These are phyloP conservation scores for Astrothelium macrocarpum DNA, from an alignment of 495 filamentous ascomycete species.

Conservation along the genomic window DNA sequence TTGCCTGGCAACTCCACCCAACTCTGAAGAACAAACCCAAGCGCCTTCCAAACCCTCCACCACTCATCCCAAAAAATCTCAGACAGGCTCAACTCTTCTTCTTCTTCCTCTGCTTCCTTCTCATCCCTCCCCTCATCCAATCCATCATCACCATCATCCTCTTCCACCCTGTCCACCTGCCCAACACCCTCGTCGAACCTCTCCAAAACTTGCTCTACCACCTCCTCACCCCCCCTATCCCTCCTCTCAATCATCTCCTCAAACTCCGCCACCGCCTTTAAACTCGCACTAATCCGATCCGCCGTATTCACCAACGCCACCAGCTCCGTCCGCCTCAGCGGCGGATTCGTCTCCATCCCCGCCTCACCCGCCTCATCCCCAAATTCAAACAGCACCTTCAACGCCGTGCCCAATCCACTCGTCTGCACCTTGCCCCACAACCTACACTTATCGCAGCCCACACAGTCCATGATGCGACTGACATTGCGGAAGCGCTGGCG, in stretches of 20 bases:
- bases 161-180: conserved; percentile 44
- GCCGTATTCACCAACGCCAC: conserved; percentile 93
- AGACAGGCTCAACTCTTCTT: background rate
- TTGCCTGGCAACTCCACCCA: conserved; percentile 61
- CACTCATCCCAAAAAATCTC: conserved; percentile 7
- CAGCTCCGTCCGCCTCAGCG: conserved; percentile 76
- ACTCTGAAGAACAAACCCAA: conserved; percentile 53
- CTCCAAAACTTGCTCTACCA: conserved; percentile 55
- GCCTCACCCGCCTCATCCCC: conserved; percentile 56
- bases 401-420: conserved; percentile 83
- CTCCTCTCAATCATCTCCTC: conserved; percentile 54
- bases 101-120: background rate
- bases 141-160: conserved; percentile 24
- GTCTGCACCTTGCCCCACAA: conserved; percentile 98
- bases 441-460: conserved; percentile 96
- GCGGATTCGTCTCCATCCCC: conserved; percentile 56
- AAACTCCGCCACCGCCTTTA: conserved; percentile 67
- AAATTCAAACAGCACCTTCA: conserved; percentile 94
- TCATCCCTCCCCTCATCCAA: background rate
- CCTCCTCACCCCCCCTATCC: conserved; percentile 50
- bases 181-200: conserved; percentile 42
- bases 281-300: conserved; percentile 67
- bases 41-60: conserved; percentile 48
- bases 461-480: conserved; percentile 93
- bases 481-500: conserved; percentile 95